Conservation (phyloP, 768 basidiomycete genomes). For the Trametes cingulata region DNA sequence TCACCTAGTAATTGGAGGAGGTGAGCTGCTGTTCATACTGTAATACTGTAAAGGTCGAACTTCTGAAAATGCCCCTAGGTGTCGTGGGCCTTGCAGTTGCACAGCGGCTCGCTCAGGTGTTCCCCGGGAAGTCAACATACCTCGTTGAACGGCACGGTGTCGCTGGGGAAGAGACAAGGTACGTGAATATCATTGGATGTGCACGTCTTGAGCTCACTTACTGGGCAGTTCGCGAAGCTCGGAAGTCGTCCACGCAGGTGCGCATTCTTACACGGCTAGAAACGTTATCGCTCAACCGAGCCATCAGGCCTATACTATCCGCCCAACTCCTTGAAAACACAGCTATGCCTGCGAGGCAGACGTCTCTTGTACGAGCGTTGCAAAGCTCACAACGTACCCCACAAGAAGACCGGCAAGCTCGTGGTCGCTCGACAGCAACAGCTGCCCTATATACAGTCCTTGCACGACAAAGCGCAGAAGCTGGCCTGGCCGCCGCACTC, state of each 20-base stretch:
- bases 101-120: constrained; percentile 63
- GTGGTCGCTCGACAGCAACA: constrained; percentile 79
- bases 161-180: constrained; percentile 89
- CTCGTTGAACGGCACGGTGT: constrained; percentile 76
- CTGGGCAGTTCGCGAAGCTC: constrained; percentile 81
- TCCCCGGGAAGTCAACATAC: constrained; percentile 70
- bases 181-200: constrained; percentile 7
- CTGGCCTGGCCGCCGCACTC: constrained; percentile 54
- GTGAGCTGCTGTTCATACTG: constrained; percentile 37
- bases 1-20: constrained; percentile 87
- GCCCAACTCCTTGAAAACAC: constrained; percentile 77
- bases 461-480: constrained; percentile 61
- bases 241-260: constrained; percentile 92
- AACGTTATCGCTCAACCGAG: background rate
- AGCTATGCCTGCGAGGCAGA: constrained; percentile 83
- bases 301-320: constrained; percentile 81
- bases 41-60: no score
- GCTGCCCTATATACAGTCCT: constrained; percentile 63
- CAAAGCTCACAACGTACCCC: constrained; percentile 57
- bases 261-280: background rate
- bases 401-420: constrained; percentile 82
- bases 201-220: background rate
- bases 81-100: constrained; percentile 88
- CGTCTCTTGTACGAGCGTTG: constrained; percentile 83
- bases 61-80: constrained; percentile 42